Base-by-base conservation (phyloP, 2,329 filamentous ascomycete species). In the Ophiostoma sp. region DNA sequence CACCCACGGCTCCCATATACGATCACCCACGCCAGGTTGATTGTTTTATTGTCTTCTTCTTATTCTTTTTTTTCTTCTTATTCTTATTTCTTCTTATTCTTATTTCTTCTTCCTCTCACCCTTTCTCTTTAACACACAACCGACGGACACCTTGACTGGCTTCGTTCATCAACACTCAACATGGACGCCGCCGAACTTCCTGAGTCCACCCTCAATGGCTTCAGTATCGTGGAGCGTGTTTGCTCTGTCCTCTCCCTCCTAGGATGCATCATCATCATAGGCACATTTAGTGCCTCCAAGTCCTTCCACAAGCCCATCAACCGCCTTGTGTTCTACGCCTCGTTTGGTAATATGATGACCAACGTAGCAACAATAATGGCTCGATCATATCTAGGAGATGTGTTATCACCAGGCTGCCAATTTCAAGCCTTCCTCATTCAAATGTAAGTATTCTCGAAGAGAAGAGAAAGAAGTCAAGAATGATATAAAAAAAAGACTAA, bases 271-370 rank as follows among this genome's bases (percentile, higher is more conserved):
- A 89, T 95, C 79, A 92, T 94, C 78, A 89, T 95, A 71, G 77
- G 84, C 72, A 94, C 92, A 2, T 96, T 95, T 79, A 82, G 88
- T 39, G 81, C 82, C n/a, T 93, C 91, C 42, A 86, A 85, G 19
- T 86, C 87, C 5, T 96, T 96, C 79, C 92, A 92, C 78, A 95
- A 94, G 79, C 92, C 93, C n/a, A 94, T 96, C 83, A 96, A 96
- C 79, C 87, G 93, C 22, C 86, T 97, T 0, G 90, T 95, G 11
- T 95, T 97, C 80, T 96, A 92, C 80, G 93, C 93, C 7, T 92
- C 92, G 0, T 92, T 93, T 78, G 93, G 93, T 9, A 97, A 97
- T 78, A 86, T 95, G 77, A 85, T 94, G 81, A 89, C 89, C 75
- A 95, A 94, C 80, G 87, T 93, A 22, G 93, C 90, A 0, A 94